These are phyloP conservation scores for Capsella rubella DNA, from an alignment of 441 rosid genomes.

Conservation along the genomic window DNA sequence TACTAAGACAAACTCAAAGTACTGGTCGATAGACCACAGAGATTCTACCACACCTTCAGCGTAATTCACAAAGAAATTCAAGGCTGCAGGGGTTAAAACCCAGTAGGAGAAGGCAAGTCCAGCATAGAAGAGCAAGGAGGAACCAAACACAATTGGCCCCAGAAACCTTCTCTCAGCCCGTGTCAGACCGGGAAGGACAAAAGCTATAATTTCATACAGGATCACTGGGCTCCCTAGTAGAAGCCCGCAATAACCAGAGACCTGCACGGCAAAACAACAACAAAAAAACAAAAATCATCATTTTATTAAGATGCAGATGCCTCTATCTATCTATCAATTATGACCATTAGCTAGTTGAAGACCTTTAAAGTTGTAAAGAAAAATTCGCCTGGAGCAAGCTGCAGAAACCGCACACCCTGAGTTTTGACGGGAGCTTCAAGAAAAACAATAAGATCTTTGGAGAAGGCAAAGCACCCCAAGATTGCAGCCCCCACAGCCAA, in stretches of 20 bases:
- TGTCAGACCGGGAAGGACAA: constrained; percentile 94
- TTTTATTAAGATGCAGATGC: neutral
- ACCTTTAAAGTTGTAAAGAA: constrained; percentile 98
- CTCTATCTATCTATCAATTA: neutral
- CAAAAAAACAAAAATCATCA: constrained; percentile 9
- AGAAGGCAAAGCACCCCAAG: constrained; percentile 88
- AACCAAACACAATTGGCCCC: constrained; percentile 92
- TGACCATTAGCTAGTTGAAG: constrained; percentile 12
- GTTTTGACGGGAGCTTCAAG: constrained; percentile 97
- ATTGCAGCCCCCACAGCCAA: constrained; percentile 95
- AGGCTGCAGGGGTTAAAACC: constrained; percentile 90
- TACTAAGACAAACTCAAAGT: constrained; percentile 95
- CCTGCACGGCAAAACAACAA: constrained; percentile 54
- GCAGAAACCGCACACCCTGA: constrained; percentile 92
- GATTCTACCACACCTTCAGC: constrained; percentile 98
- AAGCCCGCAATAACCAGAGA: constrained; percentile 95
- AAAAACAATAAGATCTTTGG: constrained; percentile 80
- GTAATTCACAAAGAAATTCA: constrained; percentile 89
- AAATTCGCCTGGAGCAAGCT: constrained; percentile 96
- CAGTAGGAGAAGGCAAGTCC: constrained; percentile 85
- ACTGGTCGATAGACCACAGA: constrained; percentile 96
- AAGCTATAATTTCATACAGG: constrained; percentile 93
- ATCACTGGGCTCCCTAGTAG: constrained; percentile 91
- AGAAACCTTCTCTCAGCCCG: constrained; percentile 86
- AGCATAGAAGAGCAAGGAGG: constrained; percentile 88